phyloP scores from a whole-genome alignment of 2,329 filamentous ascomycete species.

The Epichloe hybrida region DNA sequence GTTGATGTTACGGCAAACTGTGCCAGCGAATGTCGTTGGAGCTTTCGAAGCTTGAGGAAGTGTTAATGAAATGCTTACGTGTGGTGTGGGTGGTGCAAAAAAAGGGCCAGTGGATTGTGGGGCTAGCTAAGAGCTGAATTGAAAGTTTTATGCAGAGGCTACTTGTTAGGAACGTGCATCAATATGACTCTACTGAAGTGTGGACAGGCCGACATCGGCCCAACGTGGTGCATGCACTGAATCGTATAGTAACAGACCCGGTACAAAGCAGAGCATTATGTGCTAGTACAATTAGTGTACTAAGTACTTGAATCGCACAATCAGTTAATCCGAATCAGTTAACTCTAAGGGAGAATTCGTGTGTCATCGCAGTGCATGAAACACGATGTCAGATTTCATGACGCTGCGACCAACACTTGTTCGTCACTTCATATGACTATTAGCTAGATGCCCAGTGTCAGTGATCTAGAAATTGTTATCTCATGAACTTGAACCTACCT shows the following conservation, averaged over 20 bases:
- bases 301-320: too few relatives aligned
- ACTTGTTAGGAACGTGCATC: not conserved
- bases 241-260: not conserved
- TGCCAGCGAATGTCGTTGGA: not conserved
- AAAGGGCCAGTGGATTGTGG: not conserved
- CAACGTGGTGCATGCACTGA: not conserved
- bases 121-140: not conserved
- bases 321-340: too few relatives aligned
- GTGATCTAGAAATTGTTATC: not conserved
- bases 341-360: not conserved
- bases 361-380: not conserved
- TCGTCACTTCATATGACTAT: conserved; percentile 4
- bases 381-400: not conserved
- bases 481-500: conserved; percentile 27
- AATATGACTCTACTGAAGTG: conserved; percentile 5
- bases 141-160: not conserved
- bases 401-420: not conserved
- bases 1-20: conserved; percentile 1
- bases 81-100: not conserved
- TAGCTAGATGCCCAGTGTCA: conserved; percentile 3
- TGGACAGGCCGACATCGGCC: conserved; percentile 4
- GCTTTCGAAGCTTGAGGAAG: not conserved
- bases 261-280: too few relatives aligned
- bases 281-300: too few relatives aligned
- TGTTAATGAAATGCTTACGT: not conserved